A percentile compares a stretch with the other conserved stretches of the same genome.
Conservation (phyloP, 495 filamentous ascomycete genomes). For the Neurospora cerealis region DNA sequence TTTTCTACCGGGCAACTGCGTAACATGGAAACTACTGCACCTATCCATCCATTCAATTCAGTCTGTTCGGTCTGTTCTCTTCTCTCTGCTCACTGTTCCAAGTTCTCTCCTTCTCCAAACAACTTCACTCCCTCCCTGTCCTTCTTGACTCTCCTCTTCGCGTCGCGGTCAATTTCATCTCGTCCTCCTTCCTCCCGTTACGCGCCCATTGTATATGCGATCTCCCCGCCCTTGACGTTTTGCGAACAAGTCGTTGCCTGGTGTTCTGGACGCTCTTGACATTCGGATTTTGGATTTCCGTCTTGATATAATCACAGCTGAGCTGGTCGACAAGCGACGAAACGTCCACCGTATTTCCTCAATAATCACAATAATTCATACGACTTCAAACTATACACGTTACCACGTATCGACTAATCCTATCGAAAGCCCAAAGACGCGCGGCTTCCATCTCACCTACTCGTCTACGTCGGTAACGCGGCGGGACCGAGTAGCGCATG, state of each 20-base stretch:
- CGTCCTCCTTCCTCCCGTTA: not conserved
- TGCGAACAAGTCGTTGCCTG: not conserved
- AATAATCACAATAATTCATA: not conserved
- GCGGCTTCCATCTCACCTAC: not conserved
- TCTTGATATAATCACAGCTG: not conserved
- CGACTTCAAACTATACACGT: not conserved
- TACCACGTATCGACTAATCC: not conserved
- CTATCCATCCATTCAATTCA: not conserved
- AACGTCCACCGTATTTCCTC: not conserved
- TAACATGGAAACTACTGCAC: not conserved
- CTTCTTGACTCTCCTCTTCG: not conserved
- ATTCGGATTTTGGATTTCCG: not conserved
- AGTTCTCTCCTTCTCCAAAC: not conserved
- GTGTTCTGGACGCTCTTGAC: not conserved
- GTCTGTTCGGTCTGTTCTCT: not conserved
- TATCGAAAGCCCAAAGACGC: not conserved
- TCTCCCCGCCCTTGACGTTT: not conserved
- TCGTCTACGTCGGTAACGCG: not conserved
- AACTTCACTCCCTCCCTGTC: not conserved
- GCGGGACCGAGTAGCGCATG: not conserved
- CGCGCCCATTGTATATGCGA: not conserved
- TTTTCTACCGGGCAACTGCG: not conserved
- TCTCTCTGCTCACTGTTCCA: not conserved
- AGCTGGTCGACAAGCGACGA: not conserved
- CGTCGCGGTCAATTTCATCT: not conserved